These are phyloP conservation scores for Eimeria praecox DNA, from an alignment of 169 alveolate species.

Conservation along the genomic window DNA sequence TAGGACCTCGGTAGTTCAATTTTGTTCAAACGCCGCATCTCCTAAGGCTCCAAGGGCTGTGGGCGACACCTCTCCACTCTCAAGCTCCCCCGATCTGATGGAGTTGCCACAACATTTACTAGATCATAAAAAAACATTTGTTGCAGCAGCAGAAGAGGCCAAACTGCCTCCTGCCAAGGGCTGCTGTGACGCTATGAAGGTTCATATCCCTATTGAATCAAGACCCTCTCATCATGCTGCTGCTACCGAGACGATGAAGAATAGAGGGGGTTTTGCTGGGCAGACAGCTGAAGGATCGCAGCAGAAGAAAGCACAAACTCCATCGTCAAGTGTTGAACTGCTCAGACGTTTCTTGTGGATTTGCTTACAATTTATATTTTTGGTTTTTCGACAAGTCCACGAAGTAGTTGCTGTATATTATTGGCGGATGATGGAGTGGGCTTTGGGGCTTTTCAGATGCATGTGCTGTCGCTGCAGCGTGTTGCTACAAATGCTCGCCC, in stretches of 20 bases:
- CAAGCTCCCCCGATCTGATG: not conserved
- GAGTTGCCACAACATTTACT: not conserved
- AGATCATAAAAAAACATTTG: not conserved
- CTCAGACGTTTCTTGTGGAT: not conserved
- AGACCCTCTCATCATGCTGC: not conserved
- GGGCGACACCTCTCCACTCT: not conserved
- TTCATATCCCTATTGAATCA: not conserved
- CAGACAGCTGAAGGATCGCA: not conserved
- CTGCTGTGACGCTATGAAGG: not conserved
- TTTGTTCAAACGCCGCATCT: not conserved
- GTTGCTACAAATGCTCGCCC: not conserved
- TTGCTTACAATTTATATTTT: not conserved
- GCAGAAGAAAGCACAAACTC: not conserved
- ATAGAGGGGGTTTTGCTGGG: not conserved
- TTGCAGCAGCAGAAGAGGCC: not conserved
- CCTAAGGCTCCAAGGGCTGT: not conserved
- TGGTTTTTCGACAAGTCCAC: not conserved
- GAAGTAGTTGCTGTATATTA: not conserved
- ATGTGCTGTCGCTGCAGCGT: constrained; percentile 30
- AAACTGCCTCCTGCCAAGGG: not conserved
- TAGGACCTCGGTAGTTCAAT: not conserved
- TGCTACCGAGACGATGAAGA: not conserved
- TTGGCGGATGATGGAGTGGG: not conserved
- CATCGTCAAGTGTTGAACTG: not conserved
- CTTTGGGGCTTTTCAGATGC: not conserved